phyloP scores from a whole-genome alignment of 2,329 filamentous ascomycete genomes.

The Apiospora marii region DNA sequence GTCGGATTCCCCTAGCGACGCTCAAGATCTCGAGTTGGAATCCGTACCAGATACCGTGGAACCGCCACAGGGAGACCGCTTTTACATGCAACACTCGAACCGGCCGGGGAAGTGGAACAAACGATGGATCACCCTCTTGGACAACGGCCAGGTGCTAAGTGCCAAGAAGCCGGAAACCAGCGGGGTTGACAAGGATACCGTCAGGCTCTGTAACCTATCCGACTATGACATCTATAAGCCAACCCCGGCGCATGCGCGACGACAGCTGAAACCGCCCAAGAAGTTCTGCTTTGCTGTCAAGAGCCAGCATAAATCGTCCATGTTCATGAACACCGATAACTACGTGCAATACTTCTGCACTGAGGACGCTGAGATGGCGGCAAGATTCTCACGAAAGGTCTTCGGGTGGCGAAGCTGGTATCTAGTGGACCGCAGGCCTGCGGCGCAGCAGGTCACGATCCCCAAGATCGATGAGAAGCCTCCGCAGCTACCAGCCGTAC shows the following conservation, averaged over 20 bases:
- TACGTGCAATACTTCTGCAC: slow-evolving; percentile 94
- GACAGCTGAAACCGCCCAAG: slow-evolving; percentile 83
- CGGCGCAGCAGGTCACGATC: slow-evolving; percentile 40
- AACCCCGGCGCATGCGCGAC: slow-evolving; percentile 70
- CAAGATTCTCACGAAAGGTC: slow-evolving; percentile 73
- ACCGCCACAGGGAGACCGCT: slow-evolving; percentile 70
- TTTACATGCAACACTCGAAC: slow-evolving; percentile 82
- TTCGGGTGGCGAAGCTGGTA: slow-evolving; percentile 94
- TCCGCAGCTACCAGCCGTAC: slow-evolving; percentile 38
- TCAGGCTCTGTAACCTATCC: slow-evolving; percentile 81
- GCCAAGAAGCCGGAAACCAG: slow-evolving; percentile 74
- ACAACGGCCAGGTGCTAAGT: slow-evolving; percentile 74
- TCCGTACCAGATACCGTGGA: slow-evolving; percentile 66
- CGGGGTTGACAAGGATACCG: slow-evolving; percentile 68
- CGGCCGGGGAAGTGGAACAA: slow-evolving; percentile 89
- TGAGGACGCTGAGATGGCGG: slow-evolving; percentile 72
- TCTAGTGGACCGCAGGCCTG: slow-evolving; percentile 71
- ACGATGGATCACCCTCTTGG: slow-evolving; percentile 76
- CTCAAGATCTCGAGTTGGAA: slow-evolving; percentile 69
- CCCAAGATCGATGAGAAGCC: slow-evolving; percentile 39
- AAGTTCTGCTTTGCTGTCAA: slow-evolving; percentile 88
- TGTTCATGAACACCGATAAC: slow-evolving; percentile 83
- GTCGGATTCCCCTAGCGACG: slow-evolving; percentile 60
- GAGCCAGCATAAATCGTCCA: slow-evolving; percentile 85
- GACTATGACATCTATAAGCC: slow-evolving; percentile 93